Evolutionary conservation across 257 asterid species (phyloP), one percentile per base, ranked within the genome.

Genomic region (Scutellaria minor): DNA sequence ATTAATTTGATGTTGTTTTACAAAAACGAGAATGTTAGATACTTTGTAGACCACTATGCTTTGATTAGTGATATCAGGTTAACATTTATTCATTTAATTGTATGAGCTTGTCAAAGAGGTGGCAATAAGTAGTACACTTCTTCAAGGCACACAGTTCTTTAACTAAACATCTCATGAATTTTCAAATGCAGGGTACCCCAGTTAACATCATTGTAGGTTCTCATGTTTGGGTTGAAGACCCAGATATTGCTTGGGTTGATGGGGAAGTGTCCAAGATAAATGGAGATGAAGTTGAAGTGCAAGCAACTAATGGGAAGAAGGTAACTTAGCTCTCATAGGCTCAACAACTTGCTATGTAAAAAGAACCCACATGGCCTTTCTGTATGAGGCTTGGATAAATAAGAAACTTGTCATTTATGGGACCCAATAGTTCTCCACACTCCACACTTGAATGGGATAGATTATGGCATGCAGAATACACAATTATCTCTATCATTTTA

Each of bases 161-260:
- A 68, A 72, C 74, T 47, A 57, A 64, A 66, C 7, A 18, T 18
- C 39, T 59, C 11, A 11, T 79, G 60, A 72, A 74, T 79, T 71
- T 18, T 70, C 63, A 57, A 54, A 80, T 85, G 95, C 93, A 94
- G 97, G 89, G 95, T 45, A 83, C 97, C 79, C 95, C 89, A 72
- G 87, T 87, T 63, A 89, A 91, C 78, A 88, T 94, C 79, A 81
- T 84, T 46, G 93, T 82, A 55, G 99, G 98, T 71, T 89, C 96
- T 84, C 91, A 88, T 72, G 96, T 94, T 75, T 94, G 99, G 99
- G 84, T 76, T 71, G 97, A 94, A 80, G 99, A 94, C 71, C 87
- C 88, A 52, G 84, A 83, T 3, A 57, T 77, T 84, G 86, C 93
- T 69, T 94, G 97, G 97, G 75, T 87, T 61, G 96, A 82, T 71